phyloP scores from a whole-genome alignment of 2,329 filamentous ascomycete genomes.

The Colletotrichum falcatum region DNA sequence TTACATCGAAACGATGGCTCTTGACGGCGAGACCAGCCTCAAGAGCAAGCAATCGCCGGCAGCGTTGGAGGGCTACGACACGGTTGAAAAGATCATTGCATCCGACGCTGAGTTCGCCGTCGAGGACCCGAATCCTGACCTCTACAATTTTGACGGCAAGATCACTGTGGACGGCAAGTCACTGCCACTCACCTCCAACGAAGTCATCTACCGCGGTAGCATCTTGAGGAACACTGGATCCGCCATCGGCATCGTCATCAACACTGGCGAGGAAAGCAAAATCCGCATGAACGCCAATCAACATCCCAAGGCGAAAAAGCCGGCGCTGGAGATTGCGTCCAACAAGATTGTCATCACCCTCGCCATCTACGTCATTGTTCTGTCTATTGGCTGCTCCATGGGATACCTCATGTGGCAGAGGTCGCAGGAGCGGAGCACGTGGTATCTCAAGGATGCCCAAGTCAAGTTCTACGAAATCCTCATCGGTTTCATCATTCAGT shows the following conservation, averaged over 20 bases:
- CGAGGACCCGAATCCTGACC: conserved; percentile 81
- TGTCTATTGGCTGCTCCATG: conserved; percentile 85
- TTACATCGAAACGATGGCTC: conserved; percentile 86
- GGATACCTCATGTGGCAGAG: conserved; percentile 84
- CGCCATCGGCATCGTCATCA: conserved; percentile 83
- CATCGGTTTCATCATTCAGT: conserved; percentile 93
- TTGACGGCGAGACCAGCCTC: conserved; percentile 85
- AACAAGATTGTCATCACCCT: conserved; percentile 87
- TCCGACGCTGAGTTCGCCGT: conserved; percentile 74
- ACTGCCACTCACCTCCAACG: conserved; percentile 79
- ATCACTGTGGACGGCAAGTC: conserved; percentile 69
- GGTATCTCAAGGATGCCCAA: conserved; percentile 78
- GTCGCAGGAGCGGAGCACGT: conserved; percentile 74
- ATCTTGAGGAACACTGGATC: conserved; percentile 82
- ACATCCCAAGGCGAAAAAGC: conserved; percentile 86
- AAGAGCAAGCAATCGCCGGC: conserved; percentile 79
- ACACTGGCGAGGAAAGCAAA: conserved; percentile 91
- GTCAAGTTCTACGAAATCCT: conserved; percentile 87
- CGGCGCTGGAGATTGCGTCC: conserved; percentile 78
- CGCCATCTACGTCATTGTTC: conserved; percentile 80
- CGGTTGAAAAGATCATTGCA: conserved; percentile 64
- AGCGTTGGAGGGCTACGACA: conserved; percentile 68
- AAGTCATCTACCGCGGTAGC: conserved; percentile 89
- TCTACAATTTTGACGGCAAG: conserved; percentile 82
- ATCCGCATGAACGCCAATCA: conserved; percentile 94